A percentile compares a stretch with the other conserved stretches of the same genome.
These are phyloP conservation scores for Aurantiochytrium sp. DNA, from an alignment of 108 stramenopile genomes.

Conservation along the genomic window DNA sequence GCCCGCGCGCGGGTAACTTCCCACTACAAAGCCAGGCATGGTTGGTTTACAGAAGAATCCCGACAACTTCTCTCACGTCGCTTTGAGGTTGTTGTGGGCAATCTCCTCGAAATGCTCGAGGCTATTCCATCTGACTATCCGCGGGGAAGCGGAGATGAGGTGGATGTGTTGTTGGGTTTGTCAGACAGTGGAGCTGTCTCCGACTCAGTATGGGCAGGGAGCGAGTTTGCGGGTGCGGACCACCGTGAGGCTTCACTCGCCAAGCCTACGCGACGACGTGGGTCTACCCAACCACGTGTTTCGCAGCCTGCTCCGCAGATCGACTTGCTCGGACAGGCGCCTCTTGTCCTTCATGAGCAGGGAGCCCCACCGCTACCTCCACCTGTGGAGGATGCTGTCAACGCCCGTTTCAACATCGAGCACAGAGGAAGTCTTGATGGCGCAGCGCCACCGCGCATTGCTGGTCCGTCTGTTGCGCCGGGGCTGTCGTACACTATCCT, in stretches of 20 bases:
- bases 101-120: neutral
- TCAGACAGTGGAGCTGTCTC: too few relatives aligned
- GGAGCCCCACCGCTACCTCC: neutral
- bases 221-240: too few relatives aligned
- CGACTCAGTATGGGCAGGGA: too few relatives aligned
- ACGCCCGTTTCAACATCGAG: neutral
- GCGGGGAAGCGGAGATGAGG: too few relatives aligned
- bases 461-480: too few relatives aligned
- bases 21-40: neutral
- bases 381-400: neutral
- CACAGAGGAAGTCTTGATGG: neutral
- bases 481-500: too few relatives aligned
- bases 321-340: too few relatives aligned
- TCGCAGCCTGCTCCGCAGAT: too few relatives aligned
- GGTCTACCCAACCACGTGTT: too few relatives aligned
- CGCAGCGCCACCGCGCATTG: neutral
- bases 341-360: neutral
- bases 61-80: neutral
- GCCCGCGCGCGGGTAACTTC: neutral
- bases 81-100: neutral
- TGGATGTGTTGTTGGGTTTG: too few relatives aligned
- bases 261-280: too few relatives aligned
- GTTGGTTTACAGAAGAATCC: neutral
- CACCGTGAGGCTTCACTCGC: too few relatives aligned
- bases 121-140: neutral